These are phyloP conservation scores for Ballota nigra DNA, from an alignment of 257 asterid species.

Conservation along the genomic window DNA sequence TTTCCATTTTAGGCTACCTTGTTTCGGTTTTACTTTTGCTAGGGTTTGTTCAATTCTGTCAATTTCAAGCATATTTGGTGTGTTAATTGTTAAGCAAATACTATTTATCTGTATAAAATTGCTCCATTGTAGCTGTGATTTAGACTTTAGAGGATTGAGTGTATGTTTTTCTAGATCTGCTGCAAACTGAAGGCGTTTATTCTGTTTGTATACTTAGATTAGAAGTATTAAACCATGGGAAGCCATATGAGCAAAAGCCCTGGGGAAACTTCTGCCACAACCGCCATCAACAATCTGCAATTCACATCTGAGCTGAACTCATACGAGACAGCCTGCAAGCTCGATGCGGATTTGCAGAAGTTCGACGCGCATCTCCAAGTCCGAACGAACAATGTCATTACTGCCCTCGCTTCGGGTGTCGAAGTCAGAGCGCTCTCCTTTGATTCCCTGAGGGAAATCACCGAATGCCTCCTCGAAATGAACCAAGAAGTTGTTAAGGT, in stretches of 20 bases:
- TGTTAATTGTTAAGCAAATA: no score
- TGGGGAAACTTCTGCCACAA: slow-evolving; percentile 54
- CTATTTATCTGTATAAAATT: neutral
- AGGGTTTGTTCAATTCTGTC: slow-evolving; percentile 15
- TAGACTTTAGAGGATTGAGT: neutral
- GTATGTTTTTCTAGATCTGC: slow-evolving; percentile 7
- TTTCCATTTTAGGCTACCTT: slow-evolving; percentile 19
- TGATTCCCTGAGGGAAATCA: slow-evolving; percentile 75
- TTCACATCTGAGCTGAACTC: slow-evolving; percentile 53
- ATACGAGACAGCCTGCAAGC: slow-evolving; percentile 78
- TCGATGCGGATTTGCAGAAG: slow-evolving; percentile 61
- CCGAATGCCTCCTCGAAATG: slow-evolving; percentile 82
- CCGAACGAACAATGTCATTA: slow-evolving; percentile 62
- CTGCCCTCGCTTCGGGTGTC: slow-evolving; percentile 73
- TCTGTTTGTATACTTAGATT: slow-evolving; percentile 7
- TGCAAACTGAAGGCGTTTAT: slow-evolving; percentile 1
- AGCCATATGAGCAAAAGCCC: slow-evolving; percentile 82
- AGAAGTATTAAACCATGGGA: slow-evolving; percentile 52
- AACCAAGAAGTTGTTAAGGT: slow-evolving; percentile 90
- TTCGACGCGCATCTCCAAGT: slow-evolving; percentile 68
- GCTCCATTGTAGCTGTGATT: neutral
- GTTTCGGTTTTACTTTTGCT: neutral
- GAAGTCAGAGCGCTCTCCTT: slow-evolving; percentile 84
- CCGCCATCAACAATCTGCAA: slow-evolving; percentile 51
- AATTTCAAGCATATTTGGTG: slow-evolving; percentile 8